Evolutionary conservation across 2,329 filamentous ascomycete species (phyloP), one percentile per base, ranked within the genome.

Genomic region (Calycina herbarum): DNA sequence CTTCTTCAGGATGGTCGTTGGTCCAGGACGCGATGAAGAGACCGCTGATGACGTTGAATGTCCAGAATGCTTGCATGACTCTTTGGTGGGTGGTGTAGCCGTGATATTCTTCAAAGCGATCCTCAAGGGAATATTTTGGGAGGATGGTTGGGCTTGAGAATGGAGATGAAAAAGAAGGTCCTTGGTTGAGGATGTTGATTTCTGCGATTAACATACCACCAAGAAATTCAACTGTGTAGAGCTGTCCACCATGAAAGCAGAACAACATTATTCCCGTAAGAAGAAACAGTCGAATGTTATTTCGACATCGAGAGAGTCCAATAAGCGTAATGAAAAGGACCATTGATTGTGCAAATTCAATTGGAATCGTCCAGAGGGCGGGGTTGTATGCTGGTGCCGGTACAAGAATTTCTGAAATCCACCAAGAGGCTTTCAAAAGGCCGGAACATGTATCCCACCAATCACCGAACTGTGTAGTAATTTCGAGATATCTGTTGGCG

Each of bases 161-260:
- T 51, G 66, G 72, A 5, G 64, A 67, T 54, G 40, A 63, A 38
- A 70, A 59, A 20, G 66, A 60, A 2, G 42, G 62, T 38, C 74
- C 68, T 67, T 79, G 68, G 67, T 79, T 76, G 17, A 78, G 71
- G n/a, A 82, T 71, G 35, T 78, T 78, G 3, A 79, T 66, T 71
- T 83, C 81, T 17, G 80, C 81, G 4, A 83, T 73, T 48, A 81
- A 74, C 74, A 82, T 76, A 10, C 82, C 82, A 1, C 76, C 76
- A 10, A 82, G 68, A 67, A 83, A 84, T 69, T 83, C 81, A 31
- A 81, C 69, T 1, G 71, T 59, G 27, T 72, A 70, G 3, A 72
- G 62, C 60, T 71, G 66, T 24, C 69, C 72, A 45, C 67, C 69
- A 48, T 70, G 71, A 56, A 76, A 72, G 58, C 73, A 74, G 57